Evolutionary conservation across 345 rosid genomes (phyloP), one percentile per base, ranked within the genome.

Genomic region (Psidium guajava): DNA sequence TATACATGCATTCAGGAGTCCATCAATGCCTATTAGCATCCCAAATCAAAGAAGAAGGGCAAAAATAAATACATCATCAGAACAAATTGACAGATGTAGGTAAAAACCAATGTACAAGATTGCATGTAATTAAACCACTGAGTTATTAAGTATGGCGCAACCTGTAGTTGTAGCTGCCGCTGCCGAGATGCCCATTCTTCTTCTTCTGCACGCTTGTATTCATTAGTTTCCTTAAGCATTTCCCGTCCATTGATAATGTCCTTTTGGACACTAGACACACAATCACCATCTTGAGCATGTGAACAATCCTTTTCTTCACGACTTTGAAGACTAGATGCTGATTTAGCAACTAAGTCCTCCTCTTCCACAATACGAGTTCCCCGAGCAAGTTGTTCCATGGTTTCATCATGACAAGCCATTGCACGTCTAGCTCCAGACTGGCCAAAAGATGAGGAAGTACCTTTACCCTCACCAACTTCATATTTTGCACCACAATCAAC

Each of bases 101-200:
- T 69, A 18, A 69, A 69, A 69, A 69, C 47, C 77, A 12, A 32
- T 69, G 77, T 12, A 69, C 47, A 69, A 69, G 77, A 69, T 69
- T 4, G 77, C 24, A 69, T 32, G 44, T 69, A 28, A 42, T 61
- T 61, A 36, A 28, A 61, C 8, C 21, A 61, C 36, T 61, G 14
- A 58, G 40, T 14, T 61, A 32, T 61, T 61, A 28, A 61, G 74
- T 61, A 28, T 28, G 21, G 74, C 7, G 42, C 22, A 87, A 96
- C 98, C 99, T 94, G 98, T 88, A 92, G 87, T 87, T 92, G 90
- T 88, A 96, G 86, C 87, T 94, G 92, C 58, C 44, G 90, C 85
- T 95, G 95, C 90, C 96, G 93, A 61, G 96, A 93, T 83, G 91
- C 94, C 98, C 96, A 93, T 91, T 95, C 99, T 91, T 92, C 93